phyloP scores from a whole-genome alignment of 2,329 filamentous ascomycete genomes.

The Clonostachys rhizophaga region DNA sequence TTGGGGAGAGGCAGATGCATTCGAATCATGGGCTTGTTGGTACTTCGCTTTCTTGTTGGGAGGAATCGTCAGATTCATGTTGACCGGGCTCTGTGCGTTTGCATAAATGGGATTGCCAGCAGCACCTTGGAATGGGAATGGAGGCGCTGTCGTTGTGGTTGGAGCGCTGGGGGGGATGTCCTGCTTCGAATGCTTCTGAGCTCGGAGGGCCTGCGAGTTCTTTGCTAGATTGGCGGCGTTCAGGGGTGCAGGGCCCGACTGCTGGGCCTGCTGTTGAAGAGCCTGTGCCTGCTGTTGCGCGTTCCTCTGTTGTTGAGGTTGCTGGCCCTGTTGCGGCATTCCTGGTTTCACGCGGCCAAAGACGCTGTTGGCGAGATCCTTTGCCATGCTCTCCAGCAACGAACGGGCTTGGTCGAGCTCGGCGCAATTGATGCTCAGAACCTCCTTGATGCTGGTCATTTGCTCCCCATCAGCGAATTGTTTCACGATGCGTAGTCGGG shows the following conservation, averaged over 20 bases:
- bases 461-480: slow-evolving; percentile 48
- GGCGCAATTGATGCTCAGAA: slow-evolving; percentile 43
- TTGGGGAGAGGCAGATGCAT: slow-evolving; percentile 43
- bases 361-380: slow-evolving; percentile 33
- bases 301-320: slow-evolving; percentile 18
- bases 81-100: slow-evolving; percentile 35
- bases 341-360: slow-evolving; percentile 14
- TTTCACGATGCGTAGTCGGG: slow-evolving; percentile 42
- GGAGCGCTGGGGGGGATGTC: slow-evolving; percentile 51
- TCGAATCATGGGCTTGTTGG: not conserved
- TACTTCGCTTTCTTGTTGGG: slow-evolving; percentile 55
- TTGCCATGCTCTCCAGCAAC: slow-evolving; percentile 47
- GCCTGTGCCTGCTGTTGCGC: slow-evolving; percentile 22
- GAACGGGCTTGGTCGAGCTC: slow-evolving; percentile 45
- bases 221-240: slow-evolving; percentile 47
- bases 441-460: slow-evolving; percentile 37
- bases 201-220: slow-evolving; percentile 39
- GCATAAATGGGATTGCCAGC: slow-evolving; percentile 52
- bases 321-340: slow-evolving; percentile 2
- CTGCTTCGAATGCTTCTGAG: slow-evolving; percentile 28
- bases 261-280: slow-evolving; percentile 15
- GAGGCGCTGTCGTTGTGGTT: slow-evolving; percentile 46
- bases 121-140: slow-evolving; percentile 42
- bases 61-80: slow-evolving; percentile 50
- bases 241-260: slow-evolving; percentile 21